Evolutionary conservation across 2,329 filamentous ascomycete species (phyloP).

Genomic region (Aspergillus sp.): DNA sequence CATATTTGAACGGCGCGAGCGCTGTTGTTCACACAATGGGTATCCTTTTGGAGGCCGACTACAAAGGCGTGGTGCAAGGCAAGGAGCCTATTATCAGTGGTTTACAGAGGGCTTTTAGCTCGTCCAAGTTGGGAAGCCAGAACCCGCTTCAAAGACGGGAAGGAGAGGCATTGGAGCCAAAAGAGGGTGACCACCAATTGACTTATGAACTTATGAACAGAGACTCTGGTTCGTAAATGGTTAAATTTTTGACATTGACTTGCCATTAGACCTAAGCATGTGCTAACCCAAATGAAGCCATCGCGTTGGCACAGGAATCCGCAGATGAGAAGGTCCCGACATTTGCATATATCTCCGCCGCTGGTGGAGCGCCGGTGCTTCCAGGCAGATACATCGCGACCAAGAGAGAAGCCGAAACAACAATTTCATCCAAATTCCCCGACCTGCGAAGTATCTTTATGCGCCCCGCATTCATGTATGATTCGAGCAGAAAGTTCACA

Average conservation of each 20-base stretch:
- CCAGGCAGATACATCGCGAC: slow-evolving; percentile 80
- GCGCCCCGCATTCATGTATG: slow-evolving; percentile 82
- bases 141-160: slow-evolving; percentile 61
- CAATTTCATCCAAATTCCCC: slow-evolving; percentile 65
- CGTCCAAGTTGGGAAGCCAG: slow-evolving; percentile 52
- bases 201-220: slow-evolving; percentile 98
- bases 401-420: slow-evolving; percentile 80
- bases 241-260: background rate
- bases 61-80: slow-evolving; percentile 84
- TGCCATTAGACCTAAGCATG: background rate
- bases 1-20: slow-evolving; percentile 66
- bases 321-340: slow-evolving; percentile 54
- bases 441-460: slow-evolving; percentile 72
- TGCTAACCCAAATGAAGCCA: slow-evolving; percentile 47
- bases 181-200: slow-evolving; percentile 64
- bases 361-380: slow-evolving; percentile 74
- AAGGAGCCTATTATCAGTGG: slow-evolving; percentile 73
- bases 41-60: slow-evolving; percentile 92
- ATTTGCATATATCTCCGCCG: slow-evolving; percentile 85
- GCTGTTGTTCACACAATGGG: slow-evolving; percentile 93
- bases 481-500: slow-evolving; percentile 70
- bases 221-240: slow-evolving; percentile 50
- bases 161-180: slow-evolving; percentile 54
- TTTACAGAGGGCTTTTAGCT: slow-evolving; percentile 67
- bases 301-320: slow-evolving; percentile 73